phyloP scores from a whole-genome alignment of 2,329 filamentous ascomycete genomes.

The Calonectria pseudoreteaudii region DNA sequence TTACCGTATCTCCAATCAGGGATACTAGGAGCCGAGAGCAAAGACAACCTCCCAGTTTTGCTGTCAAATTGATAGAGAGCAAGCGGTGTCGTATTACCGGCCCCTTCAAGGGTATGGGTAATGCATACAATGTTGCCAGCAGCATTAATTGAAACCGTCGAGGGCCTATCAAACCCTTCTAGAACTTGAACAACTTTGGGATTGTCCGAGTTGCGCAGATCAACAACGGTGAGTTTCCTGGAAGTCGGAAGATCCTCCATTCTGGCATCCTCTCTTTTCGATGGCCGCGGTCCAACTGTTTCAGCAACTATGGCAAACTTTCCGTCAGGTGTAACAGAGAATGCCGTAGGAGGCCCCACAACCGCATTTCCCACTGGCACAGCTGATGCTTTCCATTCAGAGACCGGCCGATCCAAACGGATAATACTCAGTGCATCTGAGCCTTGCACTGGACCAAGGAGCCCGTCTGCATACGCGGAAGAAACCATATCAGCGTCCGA shows the following conservation, averaged over 20 bases:
- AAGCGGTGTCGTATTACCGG: not conserved
- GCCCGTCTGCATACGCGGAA: not conserved
- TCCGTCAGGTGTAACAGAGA: not conserved
- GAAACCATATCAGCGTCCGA: not conserved
- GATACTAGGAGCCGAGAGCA: not conserved
- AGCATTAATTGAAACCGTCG: not conserved
- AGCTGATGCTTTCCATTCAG: not conserved
- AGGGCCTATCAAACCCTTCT: not conserved
- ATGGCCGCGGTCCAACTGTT: not conserved
- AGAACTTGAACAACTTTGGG: not conserved
- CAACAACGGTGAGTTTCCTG: not conserved
- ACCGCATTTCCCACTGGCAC: not conserved
- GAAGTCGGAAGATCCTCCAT: not conserved
- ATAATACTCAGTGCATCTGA: not conserved
- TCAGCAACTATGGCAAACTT: not conserved
- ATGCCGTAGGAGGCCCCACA: not conserved
- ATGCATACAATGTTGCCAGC: not conserved
- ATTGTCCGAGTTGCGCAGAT: not conserved
- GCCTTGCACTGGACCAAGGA: not conserved
- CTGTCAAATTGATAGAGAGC: not conserved
- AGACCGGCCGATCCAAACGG: not conserved
- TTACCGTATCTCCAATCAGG: not conserved
- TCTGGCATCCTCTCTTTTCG: not conserved
- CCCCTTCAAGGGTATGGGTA: not conserved
- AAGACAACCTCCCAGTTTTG: not conserved